phyloP scores from a whole-genome alignment of 2,329 filamentous ascomycete species.

The Triangularia verruculosa region DNA sequence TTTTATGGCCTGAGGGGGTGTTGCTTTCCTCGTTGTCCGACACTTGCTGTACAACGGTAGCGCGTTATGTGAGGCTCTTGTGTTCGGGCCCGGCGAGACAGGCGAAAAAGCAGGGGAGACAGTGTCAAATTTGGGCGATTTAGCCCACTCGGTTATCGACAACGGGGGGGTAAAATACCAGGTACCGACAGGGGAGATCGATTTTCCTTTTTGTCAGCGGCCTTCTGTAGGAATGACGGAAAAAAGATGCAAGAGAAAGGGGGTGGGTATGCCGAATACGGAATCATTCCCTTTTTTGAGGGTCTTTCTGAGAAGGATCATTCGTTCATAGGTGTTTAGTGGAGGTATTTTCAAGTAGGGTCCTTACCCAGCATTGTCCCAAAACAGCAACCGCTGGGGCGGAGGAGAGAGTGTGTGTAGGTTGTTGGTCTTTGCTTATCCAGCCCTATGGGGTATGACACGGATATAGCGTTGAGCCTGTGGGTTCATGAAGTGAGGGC shows the following conservation, averaged over 20 bases:
- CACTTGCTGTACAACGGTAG: background rate
- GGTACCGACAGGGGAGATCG: too few species aligned
- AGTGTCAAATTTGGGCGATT: background rate
- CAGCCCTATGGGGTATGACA: background rate
- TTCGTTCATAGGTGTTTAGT: too few species aligned
- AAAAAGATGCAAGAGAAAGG: background rate
- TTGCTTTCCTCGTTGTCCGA: background rate
- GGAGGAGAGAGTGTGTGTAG: too few species aligned
- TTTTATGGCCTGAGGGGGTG: background rate
- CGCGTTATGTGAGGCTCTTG: background rate
- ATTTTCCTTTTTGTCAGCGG: background rate
- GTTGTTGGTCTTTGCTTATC: background rate
- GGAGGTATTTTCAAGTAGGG: too few species aligned
- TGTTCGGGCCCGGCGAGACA: background rate
- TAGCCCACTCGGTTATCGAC: background rate
- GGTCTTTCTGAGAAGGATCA: background rate
- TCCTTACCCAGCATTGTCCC: background rate
- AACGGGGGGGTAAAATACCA: background rate
- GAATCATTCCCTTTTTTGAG: background rate
- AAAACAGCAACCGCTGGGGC: background rate
- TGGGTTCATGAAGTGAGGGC: background rate
- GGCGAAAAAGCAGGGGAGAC: too few species aligned
- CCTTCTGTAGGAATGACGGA: background rate
- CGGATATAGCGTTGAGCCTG: background rate
- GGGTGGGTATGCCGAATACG: background rate